Evolutionary conservation across 768 basidiomycete genomes (phyloP).

Genomic region (Leccinum subtestaceum): DNA sequence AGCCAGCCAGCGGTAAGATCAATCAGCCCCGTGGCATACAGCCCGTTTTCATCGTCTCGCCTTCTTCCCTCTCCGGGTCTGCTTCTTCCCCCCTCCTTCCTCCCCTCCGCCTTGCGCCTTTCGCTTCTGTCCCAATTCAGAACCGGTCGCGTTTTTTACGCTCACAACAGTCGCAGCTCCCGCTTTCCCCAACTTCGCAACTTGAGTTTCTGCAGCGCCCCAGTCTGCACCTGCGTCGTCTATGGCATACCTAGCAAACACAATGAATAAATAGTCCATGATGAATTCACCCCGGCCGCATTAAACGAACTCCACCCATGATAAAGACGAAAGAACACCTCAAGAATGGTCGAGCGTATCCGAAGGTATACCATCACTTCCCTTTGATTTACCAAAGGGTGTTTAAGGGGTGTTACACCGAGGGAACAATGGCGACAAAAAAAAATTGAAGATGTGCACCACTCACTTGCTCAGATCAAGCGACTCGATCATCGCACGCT

Average conservation of each 20-base stretch:
- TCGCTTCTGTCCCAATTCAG: slow-evolving; percentile 50
- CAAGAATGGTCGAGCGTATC: neutral
- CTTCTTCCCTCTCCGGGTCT: slow-evolving; percentile 46
- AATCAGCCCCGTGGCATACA: neutral
- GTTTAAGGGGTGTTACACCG: slow-evolving; percentile 9
- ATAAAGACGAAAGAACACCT: neutral
- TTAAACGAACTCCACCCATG: neutral
- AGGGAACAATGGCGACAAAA: neutral
- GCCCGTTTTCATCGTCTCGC: slow-evolving; percentile 27
- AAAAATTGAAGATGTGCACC: neutral
- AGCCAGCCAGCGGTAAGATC: neutral
- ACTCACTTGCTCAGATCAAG: slow-evolving; percentile 87
- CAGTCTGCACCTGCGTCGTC: slow-evolving; percentile 70
- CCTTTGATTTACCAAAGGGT: neutral
- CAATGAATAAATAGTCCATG: neutral
- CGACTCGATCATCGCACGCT: slow-evolving; percentile 83
- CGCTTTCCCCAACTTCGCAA: slow-evolving; percentile 46
- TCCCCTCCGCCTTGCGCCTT: slow-evolving; percentile 42
- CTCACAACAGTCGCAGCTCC: slow-evolving; percentile 69
- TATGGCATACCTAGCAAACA: slow-evolving; percentile 63
- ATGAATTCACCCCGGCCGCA: neutral
- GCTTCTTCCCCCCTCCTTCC: slow-evolving; percentile 44
- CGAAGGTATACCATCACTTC: neutral
- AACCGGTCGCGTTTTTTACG: slow-evolving; percentile 46
- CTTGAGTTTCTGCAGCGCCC: slow-evolving; percentile 70